Conservation (phyloP, 2,329 filamentous ascomycete species). For the Ambrosiella xylebori region DNA sequence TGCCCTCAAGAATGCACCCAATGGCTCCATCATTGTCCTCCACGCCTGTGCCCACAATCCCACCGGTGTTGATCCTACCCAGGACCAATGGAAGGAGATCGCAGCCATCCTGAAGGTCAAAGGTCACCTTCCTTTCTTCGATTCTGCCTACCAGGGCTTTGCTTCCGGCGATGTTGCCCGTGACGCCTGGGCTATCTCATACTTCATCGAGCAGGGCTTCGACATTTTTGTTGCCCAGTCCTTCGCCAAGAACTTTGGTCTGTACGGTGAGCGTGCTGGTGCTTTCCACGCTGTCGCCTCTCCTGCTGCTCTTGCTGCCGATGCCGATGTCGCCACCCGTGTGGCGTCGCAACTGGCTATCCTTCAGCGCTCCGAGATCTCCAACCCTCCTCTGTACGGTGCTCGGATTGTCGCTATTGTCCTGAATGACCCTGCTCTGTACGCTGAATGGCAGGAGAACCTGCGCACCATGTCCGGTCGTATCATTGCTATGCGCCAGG, state of each 20-base stretch:
- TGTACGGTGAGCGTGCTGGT: conserved; percentile 91
- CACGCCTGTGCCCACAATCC: conserved; percentile 98
- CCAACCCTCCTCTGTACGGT: conserved; percentile 87
- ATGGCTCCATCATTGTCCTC: conserved; percentile 71
- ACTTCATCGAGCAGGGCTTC: conserved; percentile 86
- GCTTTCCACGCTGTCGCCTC: conserved; percentile 87
- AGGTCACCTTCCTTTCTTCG: conserved; percentile 94
- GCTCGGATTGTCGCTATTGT: conserved; percentile 73
- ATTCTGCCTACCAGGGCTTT: conserved; percentile 95
- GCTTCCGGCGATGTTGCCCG: conserved; percentile 73
- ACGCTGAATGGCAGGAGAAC: conserved; percentile 84
- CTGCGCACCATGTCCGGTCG: conserved; percentile 85
- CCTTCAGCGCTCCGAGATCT: conserved; percentile 92
- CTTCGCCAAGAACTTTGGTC: conserved; percentile 95
- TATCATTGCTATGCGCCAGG: conserved; percentile 80
- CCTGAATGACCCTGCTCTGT: conserved; percentile 67
- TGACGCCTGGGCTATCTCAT: conserved; percentile 82
- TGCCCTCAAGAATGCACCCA: conserved; percentile 51
- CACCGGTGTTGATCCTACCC: conserved; percentile 85
- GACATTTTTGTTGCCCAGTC: conserved; percentile 78
- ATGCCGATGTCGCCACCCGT: conserved; percentile 44
- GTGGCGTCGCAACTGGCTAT: conserved; percentile 82
- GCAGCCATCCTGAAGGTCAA: conserved; percentile 58
- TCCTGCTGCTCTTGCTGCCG: conserved; percentile 33
- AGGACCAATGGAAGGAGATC: conserved; percentile 87